These are phyloP conservation scores for Backusella mclennaniae DNA, from an alignment of 192 early-diverging fungal genomes.

Conservation along the genomic window DNA sequence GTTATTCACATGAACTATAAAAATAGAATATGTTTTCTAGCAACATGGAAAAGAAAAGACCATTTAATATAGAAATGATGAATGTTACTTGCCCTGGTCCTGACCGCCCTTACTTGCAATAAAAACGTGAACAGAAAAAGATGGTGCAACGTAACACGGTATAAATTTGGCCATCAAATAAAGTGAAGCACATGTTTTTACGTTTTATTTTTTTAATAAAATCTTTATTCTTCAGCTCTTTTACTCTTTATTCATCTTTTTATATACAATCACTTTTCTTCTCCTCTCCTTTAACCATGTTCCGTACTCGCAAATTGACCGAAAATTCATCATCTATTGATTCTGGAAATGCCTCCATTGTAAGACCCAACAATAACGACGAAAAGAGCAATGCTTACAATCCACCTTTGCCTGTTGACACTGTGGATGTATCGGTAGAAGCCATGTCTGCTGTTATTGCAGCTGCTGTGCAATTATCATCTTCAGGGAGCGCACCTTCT, in stretches of 20 bases:
- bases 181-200: not conserved
- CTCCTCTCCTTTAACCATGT: constrained; percentile 15
- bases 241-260: not conserved
- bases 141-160: not conserved
- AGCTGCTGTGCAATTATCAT: constrained; percentile 31
- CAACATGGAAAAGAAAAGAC: constrained; percentile 25
- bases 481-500: constrained; percentile 17
- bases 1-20: not conserved
- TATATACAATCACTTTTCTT: not conserved
- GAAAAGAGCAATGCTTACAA: not conserved
- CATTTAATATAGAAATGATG: constrained; percentile 34
- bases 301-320: not conserved
- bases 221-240: not conserved
- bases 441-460: constrained; percentile 37
- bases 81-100: constrained; percentile 43
- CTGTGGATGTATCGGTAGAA: constrained; percentile 18
- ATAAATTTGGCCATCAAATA: not conserved
- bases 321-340: constrained; percentile 13
- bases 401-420: not conserved
- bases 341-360: constrained; percentile 23
- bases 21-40: constrained; percentile 49
- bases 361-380: not conserved
- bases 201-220: not conserved
- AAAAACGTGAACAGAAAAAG: constrained; percentile 11
- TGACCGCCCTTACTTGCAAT: constrained; percentile 31